Conservation (phyloP, 2,329 filamentous ascomycete species). For the Aphanocladium album region DNA sequence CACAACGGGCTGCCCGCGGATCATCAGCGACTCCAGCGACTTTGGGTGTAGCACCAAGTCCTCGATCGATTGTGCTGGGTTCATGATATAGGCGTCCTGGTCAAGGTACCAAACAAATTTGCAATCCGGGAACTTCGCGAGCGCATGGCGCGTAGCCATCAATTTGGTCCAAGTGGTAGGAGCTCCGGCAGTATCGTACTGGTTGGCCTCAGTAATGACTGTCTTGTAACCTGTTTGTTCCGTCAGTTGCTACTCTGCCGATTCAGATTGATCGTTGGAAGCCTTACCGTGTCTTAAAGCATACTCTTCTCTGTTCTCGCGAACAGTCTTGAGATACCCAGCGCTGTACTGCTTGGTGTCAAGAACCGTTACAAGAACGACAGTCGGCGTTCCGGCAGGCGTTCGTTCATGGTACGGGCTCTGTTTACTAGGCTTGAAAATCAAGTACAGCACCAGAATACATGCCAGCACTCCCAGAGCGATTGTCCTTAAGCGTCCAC, state of each 20-base stretch:
- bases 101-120: conserved; percentile 86
- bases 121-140: conserved; percentile 71
- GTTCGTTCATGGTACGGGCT: conserved; percentile 30
- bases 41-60: conserved; percentile 62
- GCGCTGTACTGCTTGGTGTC: conserved; percentile 60
- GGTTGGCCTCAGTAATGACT: conserved; percentile 71
- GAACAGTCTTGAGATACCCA: conserved; percentile 67
- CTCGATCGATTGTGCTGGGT: conserved; percentile 64
- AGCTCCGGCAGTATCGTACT: conserved; percentile 64
- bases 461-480: conserved; percentile 50
- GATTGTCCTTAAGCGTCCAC: conserved; percentile 57
- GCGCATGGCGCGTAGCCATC: conserved; percentile 82
- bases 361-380: conserved; percentile 80
- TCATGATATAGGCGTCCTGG: conserved; percentile 83
- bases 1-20: conserved; percentile 79
- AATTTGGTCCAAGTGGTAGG: conserved; percentile 69
- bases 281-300: conserved; percentile 74
- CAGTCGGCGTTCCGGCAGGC: conserved; percentile 52
- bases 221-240: conserved; percentile 66
- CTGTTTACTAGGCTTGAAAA: conserved; percentile 36
- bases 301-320: conserved; percentile 79
- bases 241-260: not conserved
- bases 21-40: conserved; percentile 72
- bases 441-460: conserved; percentile 55
- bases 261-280: not conserved